These are phyloP conservation scores for Apiospora saccharicola DNA, from an alignment of 2,329 filamentous ascomycete species.

Conservation along the genomic window DNA sequence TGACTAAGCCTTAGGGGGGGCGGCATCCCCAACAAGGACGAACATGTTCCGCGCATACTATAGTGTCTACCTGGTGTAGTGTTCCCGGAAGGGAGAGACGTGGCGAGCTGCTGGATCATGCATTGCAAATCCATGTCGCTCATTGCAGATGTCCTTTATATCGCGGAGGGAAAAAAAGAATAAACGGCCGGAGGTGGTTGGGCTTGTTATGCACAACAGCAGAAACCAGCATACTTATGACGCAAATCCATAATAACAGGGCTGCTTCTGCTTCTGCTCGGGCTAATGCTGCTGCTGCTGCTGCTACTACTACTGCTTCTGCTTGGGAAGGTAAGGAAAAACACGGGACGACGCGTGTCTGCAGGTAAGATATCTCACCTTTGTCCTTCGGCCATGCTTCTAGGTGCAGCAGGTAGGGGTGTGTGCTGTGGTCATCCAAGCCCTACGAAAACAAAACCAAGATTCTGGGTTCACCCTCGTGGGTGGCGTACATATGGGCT, in stretches of 20 bases:
- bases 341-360: conserved; percentile 16
- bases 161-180: background rate
- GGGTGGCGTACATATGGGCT: conserved; percentile 5
- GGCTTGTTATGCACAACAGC: background rate
- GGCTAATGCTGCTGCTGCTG: background rate
- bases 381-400: conserved; percentile 19
- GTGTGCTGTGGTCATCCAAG: background rate
- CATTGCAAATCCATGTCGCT: background rate
- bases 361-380: conserved; percentile 13
- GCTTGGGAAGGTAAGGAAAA: background rate
- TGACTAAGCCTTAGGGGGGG: background rate
- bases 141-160: background rate
- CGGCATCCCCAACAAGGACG: background rate
- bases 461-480: conserved; percentile 14
- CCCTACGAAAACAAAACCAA: conserved; percentile 14
- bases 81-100: background rate
- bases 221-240: conserved; percentile 10
- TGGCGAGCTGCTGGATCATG: conserved; percentile 2
- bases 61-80: background rate
- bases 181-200: background rate
- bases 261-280: background rate
- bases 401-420: background rate
- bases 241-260: conserved; percentile 16
- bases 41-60: background rate
- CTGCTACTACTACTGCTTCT: background rate